Percentiles rank a stretch among this genome's conserved stretches.
phyloP scores from a whole-genome alignment of 2,329 filamentous ascomycete genomes.

The Fonsecaea nubica region DNA sequence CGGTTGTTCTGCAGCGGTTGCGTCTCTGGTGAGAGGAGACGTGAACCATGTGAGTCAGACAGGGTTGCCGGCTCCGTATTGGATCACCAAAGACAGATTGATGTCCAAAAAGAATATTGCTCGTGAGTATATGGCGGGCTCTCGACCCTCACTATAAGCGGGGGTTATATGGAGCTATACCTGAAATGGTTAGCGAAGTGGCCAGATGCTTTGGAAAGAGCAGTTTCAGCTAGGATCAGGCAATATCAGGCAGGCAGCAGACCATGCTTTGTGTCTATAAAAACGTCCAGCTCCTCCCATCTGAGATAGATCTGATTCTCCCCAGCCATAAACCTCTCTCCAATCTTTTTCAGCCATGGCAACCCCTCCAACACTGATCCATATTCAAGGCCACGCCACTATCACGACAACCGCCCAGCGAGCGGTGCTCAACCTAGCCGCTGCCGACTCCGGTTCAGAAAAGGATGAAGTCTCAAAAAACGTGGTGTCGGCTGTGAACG shows the following conservation, averaged over 20 bases:
- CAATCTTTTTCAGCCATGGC: background rate
- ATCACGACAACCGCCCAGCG: constrained; percentile 20
- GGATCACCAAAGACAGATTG: constrained; percentile 43
- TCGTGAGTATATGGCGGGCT: constrained; percentile 35
- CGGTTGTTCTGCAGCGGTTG: constrained; percentile 63
- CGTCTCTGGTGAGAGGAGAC: constrained; percentile 39
- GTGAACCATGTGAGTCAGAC: constrained; percentile 40
- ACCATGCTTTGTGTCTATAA: background rate
- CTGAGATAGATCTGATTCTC: background rate
- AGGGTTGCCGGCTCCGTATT: constrained; percentile 45
- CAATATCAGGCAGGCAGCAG: constrained; percentile 7
- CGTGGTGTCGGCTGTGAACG: constrained; percentile 24
- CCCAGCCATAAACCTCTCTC: background rate
- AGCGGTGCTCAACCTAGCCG: constrained; percentile 20
- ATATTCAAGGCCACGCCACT: constrained; percentile 24
- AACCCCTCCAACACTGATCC: constrained; percentile 25
- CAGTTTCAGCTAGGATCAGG: background rate
- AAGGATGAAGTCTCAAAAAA: constrained; percentile 24
- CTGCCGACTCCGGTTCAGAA: constrained; percentile 21
- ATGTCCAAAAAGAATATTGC: constrained; percentile 27
- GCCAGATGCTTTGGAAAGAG: background rate
- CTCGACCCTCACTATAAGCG: constrained; percentile 21
- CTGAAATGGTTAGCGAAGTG: constrained; percentile 7
- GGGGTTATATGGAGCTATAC: background rate
- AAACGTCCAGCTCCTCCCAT: background rate